A percentile compares a stretch with the other conserved stretches of the same genome.
These are phyloP conservation scores for Dovyalis caffra DNA, from an alignment of 345 rosid species.

Conservation along the genomic window DNA sequence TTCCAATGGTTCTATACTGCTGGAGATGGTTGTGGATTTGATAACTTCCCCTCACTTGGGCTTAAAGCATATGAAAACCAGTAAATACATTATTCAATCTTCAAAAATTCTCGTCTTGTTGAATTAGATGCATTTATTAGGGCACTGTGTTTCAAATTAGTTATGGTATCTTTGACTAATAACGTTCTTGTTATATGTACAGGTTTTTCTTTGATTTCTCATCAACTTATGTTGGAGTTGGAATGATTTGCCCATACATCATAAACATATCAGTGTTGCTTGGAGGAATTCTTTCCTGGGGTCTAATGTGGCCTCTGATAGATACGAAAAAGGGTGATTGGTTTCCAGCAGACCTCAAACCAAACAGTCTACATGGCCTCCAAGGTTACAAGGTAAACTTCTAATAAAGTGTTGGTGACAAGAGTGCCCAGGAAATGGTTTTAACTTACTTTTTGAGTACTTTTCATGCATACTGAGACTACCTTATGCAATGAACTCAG, in stretches of 20 bases:
- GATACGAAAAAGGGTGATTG: constrained; percentile 54
- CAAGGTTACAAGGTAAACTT: neutral
- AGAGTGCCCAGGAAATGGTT: neutral
- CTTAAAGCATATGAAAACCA: constrained; percentile 26
- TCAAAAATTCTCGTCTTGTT: neutral
- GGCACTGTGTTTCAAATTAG: neutral
- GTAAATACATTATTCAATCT: neutral
- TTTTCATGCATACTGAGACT: neutral
- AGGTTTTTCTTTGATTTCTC: constrained; percentile 66
- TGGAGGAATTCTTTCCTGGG: constrained; percentile 77
- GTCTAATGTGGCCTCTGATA: constrained; percentile 75
- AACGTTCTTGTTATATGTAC: neutral
- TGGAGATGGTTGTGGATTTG: constrained; percentile 33
- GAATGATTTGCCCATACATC: constrained; percentile 79
- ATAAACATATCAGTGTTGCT: constrained; percentile 59
- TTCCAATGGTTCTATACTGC: constrained; percentile 36
- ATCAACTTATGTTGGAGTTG: constrained; percentile 74
- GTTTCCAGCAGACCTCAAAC: constrained; percentile 40
- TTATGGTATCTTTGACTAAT: neutral
- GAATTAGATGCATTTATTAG: neutral
- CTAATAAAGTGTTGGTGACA: neutral
- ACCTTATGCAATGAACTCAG: neutral
- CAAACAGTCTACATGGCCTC: constrained; percentile 13
- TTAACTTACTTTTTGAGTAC: neutral
- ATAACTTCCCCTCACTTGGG: constrained; percentile 27